A percentile compares a stretch with the other conserved stretches of the same genome.
Evolutionary conservation across 345 rosid genomes (phyloP).

Genomic region (Hibiscus mutabilis): DNA sequence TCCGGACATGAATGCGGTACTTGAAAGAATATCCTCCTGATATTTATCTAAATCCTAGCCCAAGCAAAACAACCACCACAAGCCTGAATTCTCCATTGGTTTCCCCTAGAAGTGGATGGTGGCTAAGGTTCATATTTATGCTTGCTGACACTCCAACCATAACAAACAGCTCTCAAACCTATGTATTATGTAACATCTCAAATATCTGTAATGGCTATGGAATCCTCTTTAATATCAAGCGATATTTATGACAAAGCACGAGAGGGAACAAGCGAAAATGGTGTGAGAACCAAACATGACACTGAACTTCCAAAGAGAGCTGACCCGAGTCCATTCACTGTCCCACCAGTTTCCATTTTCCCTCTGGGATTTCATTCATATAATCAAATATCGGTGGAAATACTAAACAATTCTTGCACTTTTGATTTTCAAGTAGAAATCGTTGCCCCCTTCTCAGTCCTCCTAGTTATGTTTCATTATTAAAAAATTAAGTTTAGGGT

Average conservation of each 20-base stretch:
- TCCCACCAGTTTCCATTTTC: too few relatives aligned
- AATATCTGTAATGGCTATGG: background rate
- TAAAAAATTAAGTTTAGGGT: too few relatives aligned
- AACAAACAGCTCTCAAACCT: background rate
- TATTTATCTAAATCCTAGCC: background rate
- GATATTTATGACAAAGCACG: background rate
- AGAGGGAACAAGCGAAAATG: too few relatives aligned
- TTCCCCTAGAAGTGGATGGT: background rate
- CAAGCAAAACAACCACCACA: background rate
- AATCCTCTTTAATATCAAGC: background rate
- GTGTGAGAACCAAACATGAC: too few relatives aligned
- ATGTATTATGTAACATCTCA: background rate
- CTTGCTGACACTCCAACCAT: constrained; percentile 18
- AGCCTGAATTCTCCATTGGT: background rate
- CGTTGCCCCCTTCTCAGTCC: too few relatives aligned
- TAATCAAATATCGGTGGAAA: too few relatives aligned
- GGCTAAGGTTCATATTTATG: constrained; percentile 3
- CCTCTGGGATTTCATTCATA: too few relatives aligned
- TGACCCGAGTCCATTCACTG: too few relatives aligned
- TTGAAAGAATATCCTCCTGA: background rate
- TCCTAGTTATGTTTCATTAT: too few relatives aligned
- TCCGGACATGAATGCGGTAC: background rate
- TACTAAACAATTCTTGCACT: too few relatives aligned
- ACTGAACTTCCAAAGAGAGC: too few relatives aligned
- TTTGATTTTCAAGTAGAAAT: too few relatives aligned